A percentile compares a stretch with the other conserved stretches of the same genome.
Conservation (phyloP, 1,139 yeast genomes). For the Protomyces inouyei region DNA sequence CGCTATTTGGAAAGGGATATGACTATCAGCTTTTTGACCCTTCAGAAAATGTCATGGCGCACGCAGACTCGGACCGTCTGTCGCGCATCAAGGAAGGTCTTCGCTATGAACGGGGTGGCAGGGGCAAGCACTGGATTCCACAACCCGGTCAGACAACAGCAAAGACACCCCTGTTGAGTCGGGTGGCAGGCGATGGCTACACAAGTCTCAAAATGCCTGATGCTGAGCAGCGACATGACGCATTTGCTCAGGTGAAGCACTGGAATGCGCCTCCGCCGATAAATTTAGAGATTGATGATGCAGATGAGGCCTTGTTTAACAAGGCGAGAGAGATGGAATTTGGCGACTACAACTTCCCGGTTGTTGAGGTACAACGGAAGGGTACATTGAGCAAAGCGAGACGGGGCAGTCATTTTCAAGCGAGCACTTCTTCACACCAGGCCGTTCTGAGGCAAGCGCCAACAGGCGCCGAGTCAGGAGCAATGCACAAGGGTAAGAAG, state of each 20-base stretch:
- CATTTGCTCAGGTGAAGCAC: constrained; percentile 5
- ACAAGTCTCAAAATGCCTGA: not conserved
- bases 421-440: constrained; percentile 23
- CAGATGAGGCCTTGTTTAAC: constrained; percentile 45
- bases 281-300: constrained; percentile 40
- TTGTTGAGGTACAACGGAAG: constrained; percentile 47
- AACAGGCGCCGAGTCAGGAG: constrained; percentile 20
- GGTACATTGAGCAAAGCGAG: constrained; percentile 35
- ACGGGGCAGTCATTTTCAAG: constrained; percentile 9
- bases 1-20: constrained; percentile 70
- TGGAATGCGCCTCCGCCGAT: constrained; percentile 16
- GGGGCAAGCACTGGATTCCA: constrained; percentile 79
- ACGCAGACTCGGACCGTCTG: constrained; percentile 56
- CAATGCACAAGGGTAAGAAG: constrained; percentile 1
- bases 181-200: not conserved
- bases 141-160: constrained; percentile 27
- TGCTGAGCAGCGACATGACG: constrained; percentile 15
- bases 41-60: constrained; percentile 37
- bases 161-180: constrained; percentile 12
- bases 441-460: constrained; percentile 5
- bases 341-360: constrained; percentile 59
- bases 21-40: constrained; percentile 76
- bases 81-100: constrained; percentile 78
- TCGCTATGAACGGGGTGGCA: constrained; percentile 73
- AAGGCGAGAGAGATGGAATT: constrained; percentile 46